phyloP scores from a whole-genome alignment of 2,329 filamentous ascomycete genomes.

The Fusarium humuli region DNA sequence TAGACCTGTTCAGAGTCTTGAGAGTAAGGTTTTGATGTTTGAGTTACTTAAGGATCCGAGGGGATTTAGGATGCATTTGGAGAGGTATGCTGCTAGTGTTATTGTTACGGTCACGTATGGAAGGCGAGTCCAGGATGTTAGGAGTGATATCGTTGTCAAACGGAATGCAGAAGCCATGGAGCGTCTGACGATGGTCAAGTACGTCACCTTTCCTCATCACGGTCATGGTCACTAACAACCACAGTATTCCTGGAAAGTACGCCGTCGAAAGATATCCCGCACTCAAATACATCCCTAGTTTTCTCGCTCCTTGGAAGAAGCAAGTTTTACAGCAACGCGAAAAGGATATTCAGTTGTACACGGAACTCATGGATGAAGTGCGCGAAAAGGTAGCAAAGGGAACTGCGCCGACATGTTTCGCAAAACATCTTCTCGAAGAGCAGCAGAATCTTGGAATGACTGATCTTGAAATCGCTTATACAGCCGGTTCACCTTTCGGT shows the following conservation, averaged over 20 bases:
- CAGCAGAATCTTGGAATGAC: slow-evolving; percentile 55
- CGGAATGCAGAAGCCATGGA: slow-evolving; percentile 57
- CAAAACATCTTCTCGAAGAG: slow-evolving; percentile 56
- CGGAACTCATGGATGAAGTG: slow-evolving; percentile 55
- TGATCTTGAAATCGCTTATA: slow-evolving; percentile 58
- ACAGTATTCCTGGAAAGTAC: slow-evolving; percentile 46
- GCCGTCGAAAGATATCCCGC: slow-evolving; percentile 56
- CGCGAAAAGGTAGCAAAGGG: slow-evolving; percentile 50
- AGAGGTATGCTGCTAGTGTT: slow-evolving; percentile 53
- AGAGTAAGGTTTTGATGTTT: slow-evolving; percentile 55
- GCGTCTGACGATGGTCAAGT: slow-evolving; percentile 58
- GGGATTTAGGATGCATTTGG: slow-evolving; percentile 43
- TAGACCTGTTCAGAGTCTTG: slow-evolving; percentile 55
- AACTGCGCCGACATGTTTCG: slow-evolving; percentile 55
- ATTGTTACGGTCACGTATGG: slow-evolving; percentile 59
- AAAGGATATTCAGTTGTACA: slow-evolving; percentile 55
- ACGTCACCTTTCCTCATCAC: too few relatives aligned
- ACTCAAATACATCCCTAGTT: slow-evolving; percentile 53
- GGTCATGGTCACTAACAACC: too few relatives aligned
- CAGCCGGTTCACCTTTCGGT: slow-evolving; percentile 59
- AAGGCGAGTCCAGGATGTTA: slow-evolving; percentile 45
- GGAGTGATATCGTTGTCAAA: slow-evolving; percentile 53
- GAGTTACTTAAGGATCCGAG: slow-evolving; percentile 51
- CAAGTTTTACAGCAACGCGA: slow-evolving; percentile 53
- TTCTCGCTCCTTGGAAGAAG: slow-evolving; percentile 56